Conservation (phyloP, 2,329 filamentous ascomycete species). For the Hansfordia pulvinata region DNA sequence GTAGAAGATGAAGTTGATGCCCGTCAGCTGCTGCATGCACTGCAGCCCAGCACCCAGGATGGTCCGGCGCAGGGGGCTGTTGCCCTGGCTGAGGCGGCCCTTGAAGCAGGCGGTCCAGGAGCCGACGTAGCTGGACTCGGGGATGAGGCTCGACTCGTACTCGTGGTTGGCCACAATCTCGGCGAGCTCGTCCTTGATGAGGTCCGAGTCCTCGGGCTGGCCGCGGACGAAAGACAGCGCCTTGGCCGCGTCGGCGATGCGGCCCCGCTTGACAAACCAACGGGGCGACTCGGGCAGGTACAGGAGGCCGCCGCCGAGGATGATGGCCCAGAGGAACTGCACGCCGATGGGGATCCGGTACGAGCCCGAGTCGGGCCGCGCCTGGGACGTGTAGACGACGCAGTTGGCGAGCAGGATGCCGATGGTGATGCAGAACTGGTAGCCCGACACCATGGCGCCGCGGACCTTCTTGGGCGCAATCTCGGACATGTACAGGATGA, state of each 20-base stretch:
- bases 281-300: conserved; percentile 52
- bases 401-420: conserved; percentile 57
- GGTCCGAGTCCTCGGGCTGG: conserved; percentile 49
- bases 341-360: conserved; percentile 61
- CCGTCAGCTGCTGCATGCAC: conserved; percentile 22
- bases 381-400: conserved; percentile 52
- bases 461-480: conserved; percentile 48
- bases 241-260: conserved; percentile 42
- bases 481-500: conserved; percentile 60
- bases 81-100: conserved; percentile 38
- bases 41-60: conserved; percentile 36
- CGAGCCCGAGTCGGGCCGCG: conserved; percentile 42
- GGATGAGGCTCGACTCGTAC: conserved; percentile 50
- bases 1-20: conserved; percentile 68
- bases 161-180: conserved; percentile 65
- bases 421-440: conserved; percentile 67
- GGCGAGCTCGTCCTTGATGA: conserved; percentile 54
- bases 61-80: conserved; percentile 43
- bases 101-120: conserved; percentile 48
- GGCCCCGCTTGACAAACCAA: conserved; percentile 56
- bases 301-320: conserved; percentile 22
- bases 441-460: conserved; percentile 59
- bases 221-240: conserved; percentile 49
- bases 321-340: conserved; percentile 41
- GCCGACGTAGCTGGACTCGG: conserved; percentile 38